phyloP scores from a whole-genome alignment of 2,329 filamentous ascomycete genomes.

The Tolypocladium sp. region DNA sequence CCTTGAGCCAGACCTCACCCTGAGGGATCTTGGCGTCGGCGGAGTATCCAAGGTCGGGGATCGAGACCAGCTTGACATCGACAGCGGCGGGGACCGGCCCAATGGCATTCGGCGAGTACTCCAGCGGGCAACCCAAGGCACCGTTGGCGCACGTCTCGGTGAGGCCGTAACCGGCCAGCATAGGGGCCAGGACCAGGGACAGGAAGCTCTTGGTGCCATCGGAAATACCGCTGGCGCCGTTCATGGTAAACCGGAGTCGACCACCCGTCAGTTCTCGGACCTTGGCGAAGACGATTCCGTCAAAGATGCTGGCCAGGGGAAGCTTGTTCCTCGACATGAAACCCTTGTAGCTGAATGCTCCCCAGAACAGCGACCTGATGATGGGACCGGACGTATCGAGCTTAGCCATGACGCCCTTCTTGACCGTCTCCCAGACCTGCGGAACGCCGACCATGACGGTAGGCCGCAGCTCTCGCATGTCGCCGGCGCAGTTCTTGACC shows the following conservation, averaged over 20 bases:
- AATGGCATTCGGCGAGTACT: conserved; percentile 70
- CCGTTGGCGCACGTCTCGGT: conserved; percentile 88
- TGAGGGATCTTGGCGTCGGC: conserved; percentile 68
- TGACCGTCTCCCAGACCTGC: conserved; percentile 93
- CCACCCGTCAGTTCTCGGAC: conserved; percentile 87
- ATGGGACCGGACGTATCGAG: conserved; percentile 65
- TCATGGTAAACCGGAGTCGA: conserved; percentile 80
- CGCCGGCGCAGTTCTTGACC: conserved; percentile 82
- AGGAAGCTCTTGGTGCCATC: conserved; percentile 84
- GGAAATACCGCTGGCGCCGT: conserved; percentile 84
- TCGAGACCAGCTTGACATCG: conserved; percentile 87
- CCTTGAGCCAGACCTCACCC: conserved; percentile 87
- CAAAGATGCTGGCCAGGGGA: conserved; percentile 61
- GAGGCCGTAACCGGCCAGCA: conserved; percentile 89
- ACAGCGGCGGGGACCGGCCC: conserved; percentile 70
- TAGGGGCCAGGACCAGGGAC: conserved; percentile 84
- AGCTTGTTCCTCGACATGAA: conserved; percentile 50
- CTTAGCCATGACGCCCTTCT: conserved; percentile 82
- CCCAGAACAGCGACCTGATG: conserved; percentile 69
- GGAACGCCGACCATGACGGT: conserved; percentile 91
- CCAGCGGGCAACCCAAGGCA: conserved; percentile 71
- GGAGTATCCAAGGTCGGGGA: conserved; percentile 79
- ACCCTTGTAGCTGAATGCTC: conserved; percentile 49
- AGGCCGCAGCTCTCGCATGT: conserved; percentile 85
- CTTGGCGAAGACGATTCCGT: conserved; percentile 82